Conservation (phyloP, 495 filamentous ascomycete species). For the Tuber magnatum region DNA sequence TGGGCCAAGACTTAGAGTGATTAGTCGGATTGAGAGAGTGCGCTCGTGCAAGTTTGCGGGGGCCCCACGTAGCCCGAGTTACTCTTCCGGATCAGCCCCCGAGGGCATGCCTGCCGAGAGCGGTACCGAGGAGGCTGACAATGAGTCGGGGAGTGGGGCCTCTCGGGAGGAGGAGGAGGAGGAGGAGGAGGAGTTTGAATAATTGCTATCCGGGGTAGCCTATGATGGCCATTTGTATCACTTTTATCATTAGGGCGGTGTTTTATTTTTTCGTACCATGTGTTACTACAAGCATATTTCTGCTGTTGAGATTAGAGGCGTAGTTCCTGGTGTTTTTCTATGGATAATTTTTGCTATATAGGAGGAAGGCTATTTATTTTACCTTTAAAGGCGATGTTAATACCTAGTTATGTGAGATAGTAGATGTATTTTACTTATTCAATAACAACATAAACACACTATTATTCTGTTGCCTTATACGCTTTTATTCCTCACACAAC, state of each 20-base stretch:
- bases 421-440: not conserved
- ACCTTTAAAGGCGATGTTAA: not conserved
- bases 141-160: not conserved
- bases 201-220: not conserved
- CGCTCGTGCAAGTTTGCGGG: not conserved
- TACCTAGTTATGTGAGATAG: not conserved
- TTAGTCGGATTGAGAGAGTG: not conserved
- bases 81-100: not conserved
- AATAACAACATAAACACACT: not conserved
- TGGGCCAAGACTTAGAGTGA: not conserved
- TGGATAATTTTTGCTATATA: not conserved
- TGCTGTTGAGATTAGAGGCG: not conserved
- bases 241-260: not conserved
- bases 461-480: not conserved
- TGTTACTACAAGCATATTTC: not conserved
- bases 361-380: not conserved
- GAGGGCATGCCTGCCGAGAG: not conserved
- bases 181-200: not conserved
- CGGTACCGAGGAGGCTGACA: not conserved
- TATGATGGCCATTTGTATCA: not conserved
- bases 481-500: not conserved
- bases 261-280: not conserved
- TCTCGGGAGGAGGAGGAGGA: not conserved
- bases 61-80: not conserved
- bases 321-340: not conserved